A percentile compares a stretch with the other conserved stretches of the same genome.
Conservation (phyloP, 805 yeast species). For the Yarrowia osloensis region DNA sequence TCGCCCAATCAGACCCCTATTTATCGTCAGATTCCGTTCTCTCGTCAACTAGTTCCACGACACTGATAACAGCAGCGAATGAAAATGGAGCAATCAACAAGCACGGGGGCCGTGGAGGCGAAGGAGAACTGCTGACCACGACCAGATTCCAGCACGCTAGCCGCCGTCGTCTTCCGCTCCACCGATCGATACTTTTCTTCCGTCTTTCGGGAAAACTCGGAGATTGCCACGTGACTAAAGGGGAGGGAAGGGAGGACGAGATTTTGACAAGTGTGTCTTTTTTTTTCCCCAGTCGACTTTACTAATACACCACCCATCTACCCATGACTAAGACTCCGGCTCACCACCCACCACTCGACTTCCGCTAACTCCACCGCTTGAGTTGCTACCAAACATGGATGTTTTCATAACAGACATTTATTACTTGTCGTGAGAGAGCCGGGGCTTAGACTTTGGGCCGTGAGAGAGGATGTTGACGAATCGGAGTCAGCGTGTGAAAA, state of each 20-base stretch:
- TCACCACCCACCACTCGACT: not conserved
- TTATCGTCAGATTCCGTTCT: not conserved
- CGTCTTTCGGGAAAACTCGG: not conserved
- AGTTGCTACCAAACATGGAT: not conserved
- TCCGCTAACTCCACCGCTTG: not conserved
- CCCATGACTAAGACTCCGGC: no score
- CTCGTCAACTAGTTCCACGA: not conserved
- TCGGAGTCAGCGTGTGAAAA: no score
- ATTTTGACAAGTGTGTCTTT: no score
- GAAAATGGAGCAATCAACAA: not conserved
- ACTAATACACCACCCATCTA: no score
- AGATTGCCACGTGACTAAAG: not conserved
- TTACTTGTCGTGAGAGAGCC: not conserved
- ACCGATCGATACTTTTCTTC: no score
- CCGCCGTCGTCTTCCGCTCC: no score
- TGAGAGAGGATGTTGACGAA: no score
- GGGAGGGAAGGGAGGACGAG: no score
- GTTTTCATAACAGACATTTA: not conserved
- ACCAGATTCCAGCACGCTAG: not conserved
- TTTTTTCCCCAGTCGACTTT: no score
- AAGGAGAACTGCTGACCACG: not conserved
- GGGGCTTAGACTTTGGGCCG: not conserved
- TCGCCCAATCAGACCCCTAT: not conserved
- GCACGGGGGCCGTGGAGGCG: no score
- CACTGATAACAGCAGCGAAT: conserved; percentile 1